Conservation (phyloP, 441 rosid species). For the Iberis amara region DNA sequence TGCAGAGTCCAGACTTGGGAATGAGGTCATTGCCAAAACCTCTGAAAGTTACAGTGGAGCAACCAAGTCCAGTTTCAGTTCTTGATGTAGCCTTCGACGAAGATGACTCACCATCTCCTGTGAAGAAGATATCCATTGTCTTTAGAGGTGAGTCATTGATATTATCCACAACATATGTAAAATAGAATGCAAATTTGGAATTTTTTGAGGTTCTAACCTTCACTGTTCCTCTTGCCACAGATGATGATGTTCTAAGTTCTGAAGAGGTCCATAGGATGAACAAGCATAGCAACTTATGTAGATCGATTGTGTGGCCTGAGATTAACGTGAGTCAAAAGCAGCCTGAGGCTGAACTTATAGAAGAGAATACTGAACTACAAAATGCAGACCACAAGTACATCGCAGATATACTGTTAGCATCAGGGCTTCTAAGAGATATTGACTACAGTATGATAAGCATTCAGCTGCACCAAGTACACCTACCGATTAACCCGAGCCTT, state of each 20-base stretch:
- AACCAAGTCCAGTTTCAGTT: slow-evolving; percentile 93
- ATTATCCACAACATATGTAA: too few species aligned
- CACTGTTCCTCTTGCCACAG: slow-evolving; percentile 38
- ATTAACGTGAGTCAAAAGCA: slow-evolving; percentile 31
- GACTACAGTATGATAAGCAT: slow-evolving; percentile 39
- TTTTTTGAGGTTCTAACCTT: slow-evolving; percentile 16
- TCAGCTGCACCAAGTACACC: slow-evolving; percentile 50
- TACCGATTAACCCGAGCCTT: slow-evolving; percentile 52
- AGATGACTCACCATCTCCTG: slow-evolving; percentile 83
- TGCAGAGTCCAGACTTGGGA: slow-evolving; percentile 48
- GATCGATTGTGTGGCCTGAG: slow-evolving; percentile 39
- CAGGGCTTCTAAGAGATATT: slow-evolving; percentile 55
- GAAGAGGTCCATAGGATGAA: slow-evolving; percentile 47
- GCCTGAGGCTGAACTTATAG: slow-evolving; percentile 25
- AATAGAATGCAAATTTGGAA: slow-evolving; percentile 14
- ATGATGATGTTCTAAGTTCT: slow-evolving; percentile 36
- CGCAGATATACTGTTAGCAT: slow-evolving; percentile 54
- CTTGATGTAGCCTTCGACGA: slow-evolving; percentile 68
- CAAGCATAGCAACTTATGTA: slow-evolving; percentile 24
- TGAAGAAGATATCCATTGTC: slow-evolving; percentile 57
- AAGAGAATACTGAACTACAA: slow-evolving; percentile 31
- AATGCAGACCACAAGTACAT: slow-evolving; percentile 69
- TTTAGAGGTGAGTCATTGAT: slow-evolving; percentile 49
- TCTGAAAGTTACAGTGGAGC: slow-evolving; percentile 49
- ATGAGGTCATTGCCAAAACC: slow-evolving; percentile 37